phyloP scores from a whole-genome alignment of 441 rosid genomes.

The Geranium incanum region DNA sequence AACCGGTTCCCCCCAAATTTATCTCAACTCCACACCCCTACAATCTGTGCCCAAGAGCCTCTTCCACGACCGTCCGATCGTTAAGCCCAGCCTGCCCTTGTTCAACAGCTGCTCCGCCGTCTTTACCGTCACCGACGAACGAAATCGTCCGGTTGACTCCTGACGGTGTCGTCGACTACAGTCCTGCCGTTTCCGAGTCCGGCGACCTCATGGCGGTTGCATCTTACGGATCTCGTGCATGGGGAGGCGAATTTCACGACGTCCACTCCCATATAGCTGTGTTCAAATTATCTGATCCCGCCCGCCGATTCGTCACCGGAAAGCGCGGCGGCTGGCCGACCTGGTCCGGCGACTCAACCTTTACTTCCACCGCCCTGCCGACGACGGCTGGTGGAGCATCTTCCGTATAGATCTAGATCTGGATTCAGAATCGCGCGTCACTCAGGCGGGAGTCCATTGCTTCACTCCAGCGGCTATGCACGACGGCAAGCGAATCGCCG shows the following conservation, averaged over 20 bases:
- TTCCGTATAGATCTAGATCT: conserved; percentile 21
- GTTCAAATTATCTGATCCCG: conserved; percentile 39
- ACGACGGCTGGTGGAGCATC: conserved; percentile 91
- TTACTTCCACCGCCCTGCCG: conserved; percentile 66
- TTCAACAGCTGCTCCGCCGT: conserved; percentile 63
- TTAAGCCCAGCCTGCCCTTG: conserved; percentile 38
- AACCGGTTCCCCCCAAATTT: conserved; percentile 43
- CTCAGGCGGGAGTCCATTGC: conserved; percentile 79
- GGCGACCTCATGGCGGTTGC: conserved; percentile 61
- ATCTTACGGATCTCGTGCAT: conserved; percentile 54
- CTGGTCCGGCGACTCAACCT: conserved; percentile 61
- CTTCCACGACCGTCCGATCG: conserved; percentile 68
- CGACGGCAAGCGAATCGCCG: conserved; percentile 47
- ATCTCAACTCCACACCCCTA: conserved; percentile 34
- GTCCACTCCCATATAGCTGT: conserved; percentile 56
- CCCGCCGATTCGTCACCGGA: conserved; percentile 39
- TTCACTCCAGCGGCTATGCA: conserved; percentile 76
- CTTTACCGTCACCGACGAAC: conserved; percentile 25
- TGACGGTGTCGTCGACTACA: conserved; percentile 44
- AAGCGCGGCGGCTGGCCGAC: conserved; percentile 76
- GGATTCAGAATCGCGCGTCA: conserved; percentile 30
- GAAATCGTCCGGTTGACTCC: conserved; percentile 48
- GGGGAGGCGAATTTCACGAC: conserved; percentile 71
- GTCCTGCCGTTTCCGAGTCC: conserved; percentile 51
- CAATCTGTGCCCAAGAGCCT: conserved; percentile 40